Evolutionary conservation across 2,329 filamentous ascomycete genomes (phyloP), one percentile per base, ranked within the genome.

Genomic region (Alternaria hordeiaustralica): DNA sequence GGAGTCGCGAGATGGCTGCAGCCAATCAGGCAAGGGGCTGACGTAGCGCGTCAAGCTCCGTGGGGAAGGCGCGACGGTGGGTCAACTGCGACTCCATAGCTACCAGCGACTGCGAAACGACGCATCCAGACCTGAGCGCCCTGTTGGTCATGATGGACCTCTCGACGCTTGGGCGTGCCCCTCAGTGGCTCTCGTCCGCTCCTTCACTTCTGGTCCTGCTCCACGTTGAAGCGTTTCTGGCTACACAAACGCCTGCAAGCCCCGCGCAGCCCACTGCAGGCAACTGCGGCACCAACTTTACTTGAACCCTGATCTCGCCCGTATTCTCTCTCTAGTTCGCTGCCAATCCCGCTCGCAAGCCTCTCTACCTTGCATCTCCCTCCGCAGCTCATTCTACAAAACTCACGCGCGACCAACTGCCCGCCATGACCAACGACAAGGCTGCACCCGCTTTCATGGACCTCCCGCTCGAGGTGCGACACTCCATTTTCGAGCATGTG

Each of bases 391-490:
- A 12, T 15, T 36, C 53, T 30, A 43, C 20, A 46, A 33, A 20
- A 23, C 28, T 45, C 53, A 43, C 33, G 20, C 11, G 8, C 44
- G 10, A 28, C 20, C 23, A 36, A 26, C 20, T 57, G 7, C 46
- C 28, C 28, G 26, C 47, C 43, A 66, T 66, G 68, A 47, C 62
- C 41, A 23, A 47, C 55, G 28, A 57, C 49, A 50, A 65, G 46
- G 41, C 49, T 46, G 26, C 60, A 11, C 13, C 57, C 15, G 58
- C 58, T 18, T 58, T 79, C 25, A 65, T 73, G 60, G 53, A 21
- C 55, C 67, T 78, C 10, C 77, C 78, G 4, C 68, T 78, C 50
- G 78, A 80, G 67, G 51, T 79, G 23, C 75, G 77, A 41, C 69
- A 78, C 50, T 55, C 56, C 15, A 75, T 79, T 63, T 80, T 74